phyloP scores from a whole-genome alignment of 2,329 filamentous ascomycete genomes.

The Immersiporthe knoxdaviesiana region DNA sequence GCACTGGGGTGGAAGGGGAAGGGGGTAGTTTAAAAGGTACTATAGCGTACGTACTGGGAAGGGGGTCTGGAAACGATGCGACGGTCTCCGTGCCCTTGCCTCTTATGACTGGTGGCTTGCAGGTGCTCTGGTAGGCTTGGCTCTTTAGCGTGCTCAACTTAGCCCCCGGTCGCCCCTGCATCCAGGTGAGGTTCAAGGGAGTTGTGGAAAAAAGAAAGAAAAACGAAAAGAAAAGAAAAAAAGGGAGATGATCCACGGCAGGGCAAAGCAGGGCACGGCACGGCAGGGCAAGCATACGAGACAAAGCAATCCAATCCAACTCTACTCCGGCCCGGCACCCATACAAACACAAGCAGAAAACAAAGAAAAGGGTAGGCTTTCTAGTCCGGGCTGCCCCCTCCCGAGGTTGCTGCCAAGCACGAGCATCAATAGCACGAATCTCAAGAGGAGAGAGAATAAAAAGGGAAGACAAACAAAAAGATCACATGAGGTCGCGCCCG shows the following conservation, averaged over 20 bases:
- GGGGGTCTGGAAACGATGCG: background rate
- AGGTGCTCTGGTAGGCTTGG: background rate
- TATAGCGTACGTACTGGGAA: background rate
- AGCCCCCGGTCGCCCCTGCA: conserved; percentile 12
- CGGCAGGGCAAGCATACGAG: background rate
- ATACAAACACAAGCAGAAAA: conserved; percentile 1
- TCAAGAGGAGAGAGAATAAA: too few species aligned
- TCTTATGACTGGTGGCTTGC: background rate
- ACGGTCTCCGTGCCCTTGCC: background rate
- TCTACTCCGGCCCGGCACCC: background rate
- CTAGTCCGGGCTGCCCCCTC: background rate
- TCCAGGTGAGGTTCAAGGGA: background rate
- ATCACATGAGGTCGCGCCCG: background rate
- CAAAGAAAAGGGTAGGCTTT: background rate
- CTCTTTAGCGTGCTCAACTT: background rate
- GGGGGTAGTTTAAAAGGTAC: background rate
- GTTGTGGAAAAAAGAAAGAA: too few species aligned
- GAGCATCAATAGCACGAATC: background rate
- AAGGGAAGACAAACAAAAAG: background rate
- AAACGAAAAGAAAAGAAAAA: background rate
- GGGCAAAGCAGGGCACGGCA: background rate
- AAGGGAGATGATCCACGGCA: background rate
- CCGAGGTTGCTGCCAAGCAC: conserved; percentile 2
- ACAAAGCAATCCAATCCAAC: background rate
- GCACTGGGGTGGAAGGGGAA: background rate